A percentile compares a stretch with the other conserved stretches of the same genome.
phyloP scores from a whole-genome alignment of 306 rosid species.

The Pyrus communis region DNA sequence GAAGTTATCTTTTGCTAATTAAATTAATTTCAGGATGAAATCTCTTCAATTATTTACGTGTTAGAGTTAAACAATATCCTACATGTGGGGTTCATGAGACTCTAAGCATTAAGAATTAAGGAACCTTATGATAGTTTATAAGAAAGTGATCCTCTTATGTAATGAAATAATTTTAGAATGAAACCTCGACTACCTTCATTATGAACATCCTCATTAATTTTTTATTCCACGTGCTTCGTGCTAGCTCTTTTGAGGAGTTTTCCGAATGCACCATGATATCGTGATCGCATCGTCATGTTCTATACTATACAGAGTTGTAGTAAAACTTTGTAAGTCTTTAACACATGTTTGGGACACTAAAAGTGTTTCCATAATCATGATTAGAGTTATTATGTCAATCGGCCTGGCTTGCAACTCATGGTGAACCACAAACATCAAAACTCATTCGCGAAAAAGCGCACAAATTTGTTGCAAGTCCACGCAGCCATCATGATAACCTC shows the following conservation, averaged over 20 bases:
- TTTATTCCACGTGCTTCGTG: not conserved
- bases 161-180: not conserved
- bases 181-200: not conserved
- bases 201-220: not conserved
- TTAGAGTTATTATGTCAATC: not conserved
- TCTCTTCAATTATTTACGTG: too few relatives aligned
- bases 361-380: not conserved
- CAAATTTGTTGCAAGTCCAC: not conserved
- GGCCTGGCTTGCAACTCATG: not conserved
- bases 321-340: not conserved
- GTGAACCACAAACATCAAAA: not conserved
- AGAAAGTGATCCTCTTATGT: too few relatives aligned
- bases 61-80: too few relatives aligned
- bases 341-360: not conserved
- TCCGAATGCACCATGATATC: not conserved
- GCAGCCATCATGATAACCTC: constrained; percentile 18
- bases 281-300: not conserved
- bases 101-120: too few relatives aligned
- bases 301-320: not conserved
- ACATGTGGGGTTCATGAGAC: too few relatives aligned
- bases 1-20: too few relatives aligned
- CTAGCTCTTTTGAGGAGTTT: not conserved
- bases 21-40: too few relatives aligned
- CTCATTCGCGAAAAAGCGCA: not conserved
- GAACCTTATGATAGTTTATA: too few relatives aligned